Evolutionary conservation across 2,329 filamentous ascomycete genomes (phyloP), one percentile per base, ranked within the genome.

Genomic region (Verticillium albo-atrum): DNA sequence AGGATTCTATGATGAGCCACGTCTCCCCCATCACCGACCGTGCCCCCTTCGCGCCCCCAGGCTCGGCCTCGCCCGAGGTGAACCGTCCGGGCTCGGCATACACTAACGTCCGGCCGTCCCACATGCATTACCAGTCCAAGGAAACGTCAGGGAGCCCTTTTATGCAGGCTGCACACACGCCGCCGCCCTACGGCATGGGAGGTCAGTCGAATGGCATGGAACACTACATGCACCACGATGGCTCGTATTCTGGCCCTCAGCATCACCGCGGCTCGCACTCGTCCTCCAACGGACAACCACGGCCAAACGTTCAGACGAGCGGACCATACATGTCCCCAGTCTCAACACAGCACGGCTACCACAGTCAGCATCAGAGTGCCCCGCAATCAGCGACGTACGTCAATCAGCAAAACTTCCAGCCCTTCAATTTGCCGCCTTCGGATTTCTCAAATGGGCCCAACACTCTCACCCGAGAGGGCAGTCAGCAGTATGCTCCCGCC

Each of bases 1-100:
- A 90, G 73, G 89, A 92, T 70, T 86, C 83, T 15, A 80, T 88
- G 69, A 77, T 87, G 71, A 76, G 72, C 62, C 82, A 85, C 64
- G 67, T 70, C 32, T 82, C 80, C 54, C 76, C 77, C 37, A 70
- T 73, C 55, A 69, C 74, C 53, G 77, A 78, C 55, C 77, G 76
- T 30, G 73, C 75, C 60, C 70, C 74, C 34, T 79, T 78, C 67
- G 66, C 68, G 17, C 68, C 74, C 4, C 68, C 73, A 27, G 75
- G 76, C 26, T 77, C 80, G 54, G 72, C 74, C 32, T 82, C 81
- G 17, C 80, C 81, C 26, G 80, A 81, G 65, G 70, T 73, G 59
- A 81, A 74, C 66, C 74, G 79, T 53, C 74, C 77, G 26, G 73
- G 72, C 51, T 74, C 72, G 30, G 73, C 71, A 58, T 80, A 78